Percentiles rank a stretch among this genome's conserved stretches.
phyloP scores from a whole-genome alignment of 441 rosid species.

The Arabidopsis lyrata region DNA sequence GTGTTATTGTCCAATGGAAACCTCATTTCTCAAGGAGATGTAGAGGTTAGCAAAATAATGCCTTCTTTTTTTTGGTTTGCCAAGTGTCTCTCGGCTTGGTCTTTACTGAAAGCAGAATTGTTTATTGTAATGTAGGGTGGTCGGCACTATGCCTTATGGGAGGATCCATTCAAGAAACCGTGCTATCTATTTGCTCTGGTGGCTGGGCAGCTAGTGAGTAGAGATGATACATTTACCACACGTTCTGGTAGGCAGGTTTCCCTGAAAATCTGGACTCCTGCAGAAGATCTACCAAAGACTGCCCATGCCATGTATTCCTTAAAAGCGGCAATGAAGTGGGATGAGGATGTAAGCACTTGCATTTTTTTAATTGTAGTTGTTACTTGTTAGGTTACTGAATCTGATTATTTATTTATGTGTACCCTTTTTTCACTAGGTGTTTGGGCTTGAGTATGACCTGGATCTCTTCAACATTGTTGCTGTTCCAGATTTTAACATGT shows the following conservation, averaged over 20 bases:
- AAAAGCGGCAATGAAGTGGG: conserved; percentile 99
- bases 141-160: conserved; percentile 90
- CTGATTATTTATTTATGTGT: conserved; percentile 7
- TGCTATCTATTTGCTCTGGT: conserved; percentile 95
- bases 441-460: conserved; percentile 96
- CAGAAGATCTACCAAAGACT: conserved; percentile 90
- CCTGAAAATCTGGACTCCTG: conserved; percentile 93
- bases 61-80: conserved; percentile 4
- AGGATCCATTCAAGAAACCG: conserved; percentile 98
- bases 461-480: conserved; percentile 98
- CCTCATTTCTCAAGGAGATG: conserved; percentile 79
- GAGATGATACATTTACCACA: conserved; percentile 84
- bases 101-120: conserved; percentile 24
- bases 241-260: conserved; percentile 83
- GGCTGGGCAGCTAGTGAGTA: conserved; percentile 90
- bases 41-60: conserved; percentile 58
- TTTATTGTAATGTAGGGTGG: conserved; percentile 65
- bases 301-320: conserved; percentile 98
- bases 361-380: neutral
- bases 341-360: conserved; percentile 76
- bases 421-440: conserved; percentile 62
- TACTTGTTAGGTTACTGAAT: conserved; percentile 26
- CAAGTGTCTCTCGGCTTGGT: conserved; percentile 19
- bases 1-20: conserved; percentile 94
- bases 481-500: conserved; percentile 98